Evolutionary conservation across 148 eudicot genomes (phyloP), one percentile per base, ranked within the genome.

Genomic region (Camellia japonica): DNA sequence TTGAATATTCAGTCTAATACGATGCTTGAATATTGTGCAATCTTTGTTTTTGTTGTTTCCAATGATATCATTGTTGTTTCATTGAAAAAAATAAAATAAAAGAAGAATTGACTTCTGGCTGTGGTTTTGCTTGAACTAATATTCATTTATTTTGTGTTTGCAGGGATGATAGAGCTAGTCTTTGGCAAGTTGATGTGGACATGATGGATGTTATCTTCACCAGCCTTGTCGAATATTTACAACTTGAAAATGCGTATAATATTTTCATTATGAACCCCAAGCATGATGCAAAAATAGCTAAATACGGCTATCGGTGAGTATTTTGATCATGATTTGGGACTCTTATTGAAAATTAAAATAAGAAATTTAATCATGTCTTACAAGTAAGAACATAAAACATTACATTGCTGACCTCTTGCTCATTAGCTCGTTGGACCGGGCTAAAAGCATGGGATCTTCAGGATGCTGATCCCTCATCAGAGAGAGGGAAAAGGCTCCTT

Each of bases 121-220:
- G 42, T 65, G 65, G 46, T 70, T 38, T 72, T 47, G 64, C 54
- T 73, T 62, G 68, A 7, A 82, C 46, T 43, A 59, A 52, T 71
- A 52, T n/a, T 51, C 72, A 65, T 61, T 19, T 62, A 41, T 74
- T 77, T 78, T 84, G 81, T 83, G 38, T 62, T 79, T 52, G 56
- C 87, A 95, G 97, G 76, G 90, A 84, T 76, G 89, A 79, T 47
- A 79, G 79, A 19, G 80, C 82, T 78, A 87, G 76, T 81, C 81
- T 90, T 77, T 91, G 94, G 98, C 98, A 95, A 90, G 98, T 95
- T 54, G 98, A 95, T 81, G 76, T 93, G 86, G 98, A 92, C 86
- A 86, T 92, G 91, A 93, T 93, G 91, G 93, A 90, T 83, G 91
- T 83, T 82, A 80, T 95, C 79, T 86, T 91, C 72, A 83, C 90